Percentiles rank a stretch among this genome's conserved stretches.
Evolutionary conservation across 2,329 filamentous ascomycete genomes (phyloP).

Genomic region (Aspergillus sp.): DNA sequence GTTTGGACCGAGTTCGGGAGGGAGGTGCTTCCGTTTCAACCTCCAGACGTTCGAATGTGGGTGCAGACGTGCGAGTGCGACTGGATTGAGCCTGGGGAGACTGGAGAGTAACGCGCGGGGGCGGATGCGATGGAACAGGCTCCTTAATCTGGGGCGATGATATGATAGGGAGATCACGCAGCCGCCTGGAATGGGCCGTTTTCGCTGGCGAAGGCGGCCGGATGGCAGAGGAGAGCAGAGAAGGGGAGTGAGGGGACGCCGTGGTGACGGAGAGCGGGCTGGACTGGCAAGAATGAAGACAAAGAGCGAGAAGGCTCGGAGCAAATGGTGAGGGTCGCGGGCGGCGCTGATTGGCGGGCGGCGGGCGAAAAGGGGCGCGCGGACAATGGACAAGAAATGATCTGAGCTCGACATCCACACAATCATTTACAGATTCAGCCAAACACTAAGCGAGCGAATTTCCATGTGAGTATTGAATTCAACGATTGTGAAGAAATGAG

Average conservation of each 20-base stretch:
- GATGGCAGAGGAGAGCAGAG: slow-evolving; percentile 4
- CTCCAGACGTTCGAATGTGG: slow-evolving; percentile 14
- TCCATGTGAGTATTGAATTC: not conserved
- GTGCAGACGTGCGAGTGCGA: not conserved
- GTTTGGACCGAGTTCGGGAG: slow-evolving; percentile 7
- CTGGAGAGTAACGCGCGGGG: slow-evolving; percentile 15
- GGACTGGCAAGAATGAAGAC: slow-evolving; percentile 4
- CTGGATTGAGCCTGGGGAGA: slow-evolving; percentile 8
- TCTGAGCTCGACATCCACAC: slow-evolving; percentile 23
- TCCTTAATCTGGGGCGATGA: slow-evolving; percentile 41
- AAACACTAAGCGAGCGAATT: not conserved
- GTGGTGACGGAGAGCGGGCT: slow-evolving; percentile 10
- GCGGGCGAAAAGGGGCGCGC: slow-evolving; percentile 24
- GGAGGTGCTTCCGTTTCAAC: slow-evolving; percentile 7
- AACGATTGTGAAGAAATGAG: not conserved
- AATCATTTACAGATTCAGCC: not conserved
- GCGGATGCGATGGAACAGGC: slow-evolving; percentile 14
- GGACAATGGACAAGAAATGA: slow-evolving; percentile 16
- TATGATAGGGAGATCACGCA: slow-evolving; percentile 24
- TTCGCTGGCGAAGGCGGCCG: slow-evolving; percentile 19
- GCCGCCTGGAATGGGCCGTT: slow-evolving; percentile 26
- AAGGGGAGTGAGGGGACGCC: slow-evolving; percentile 12
- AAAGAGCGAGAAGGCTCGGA: slow-evolving; percentile 6
- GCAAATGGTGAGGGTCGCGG: slow-evolving; percentile 1
- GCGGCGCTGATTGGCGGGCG: slow-evolving; percentile 23